phyloP scores from a whole-genome alignment of 495 filamentous ascomycete genomes.

The Penicillium angulare region DNA sequence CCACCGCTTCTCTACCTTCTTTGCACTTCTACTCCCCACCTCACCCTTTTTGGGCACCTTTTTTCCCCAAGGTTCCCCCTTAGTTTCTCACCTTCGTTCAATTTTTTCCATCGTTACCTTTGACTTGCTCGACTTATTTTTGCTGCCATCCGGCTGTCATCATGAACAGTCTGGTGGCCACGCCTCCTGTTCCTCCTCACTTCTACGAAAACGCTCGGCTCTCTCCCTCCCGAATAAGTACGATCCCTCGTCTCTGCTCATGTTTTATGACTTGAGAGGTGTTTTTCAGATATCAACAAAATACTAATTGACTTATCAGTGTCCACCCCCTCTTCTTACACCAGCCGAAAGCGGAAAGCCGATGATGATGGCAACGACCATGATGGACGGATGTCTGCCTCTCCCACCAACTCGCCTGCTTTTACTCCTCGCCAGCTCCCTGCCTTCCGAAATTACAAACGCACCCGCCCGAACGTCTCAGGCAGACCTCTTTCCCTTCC shows the following conservation, averaged over 20 bases:
- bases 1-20: slow-evolving; percentile 44
- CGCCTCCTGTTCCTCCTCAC: slow-evolving; percentile 71
- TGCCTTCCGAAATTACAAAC: slow-evolving; percentile 62
- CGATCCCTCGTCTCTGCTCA: slow-evolving; percentile 13
- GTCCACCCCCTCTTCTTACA: slow-evolving; percentile 52
- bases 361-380: slow-evolving; percentile 68
- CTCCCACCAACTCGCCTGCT: slow-evolving; percentile 76
- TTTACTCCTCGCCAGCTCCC: slow-evolving; percentile 64
- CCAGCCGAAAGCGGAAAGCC: slow-evolving; percentile 80
- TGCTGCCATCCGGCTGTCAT: slow-evolving; percentile 41
- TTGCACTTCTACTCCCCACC: slow-evolving; percentile 38
- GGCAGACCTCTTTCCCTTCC: slow-evolving; percentile 79
- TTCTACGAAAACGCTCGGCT: slow-evolving; percentile 69
- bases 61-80: too few species aligned
- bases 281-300: background rate
- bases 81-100: slow-evolving; percentile 7
- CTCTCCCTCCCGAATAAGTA: slow-evolving; percentile 72
- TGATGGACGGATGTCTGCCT: slow-evolving; percentile 84
- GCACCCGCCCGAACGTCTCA: slow-evolving; percentile 62
- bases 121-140: slow-evolving; percentile 6
- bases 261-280: background rate
- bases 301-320: slow-evolving; percentile 40
- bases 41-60: slow-evolving; percentile 35
- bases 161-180: slow-evolving; percentile 64
- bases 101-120: slow-evolving; percentile 13